A percentile compares a stretch with the other conserved stretches of the same genome.
Conservation (phyloP, 1,284 basidiomycete species). For the Pyrrhoderma lamaoense region DNA sequence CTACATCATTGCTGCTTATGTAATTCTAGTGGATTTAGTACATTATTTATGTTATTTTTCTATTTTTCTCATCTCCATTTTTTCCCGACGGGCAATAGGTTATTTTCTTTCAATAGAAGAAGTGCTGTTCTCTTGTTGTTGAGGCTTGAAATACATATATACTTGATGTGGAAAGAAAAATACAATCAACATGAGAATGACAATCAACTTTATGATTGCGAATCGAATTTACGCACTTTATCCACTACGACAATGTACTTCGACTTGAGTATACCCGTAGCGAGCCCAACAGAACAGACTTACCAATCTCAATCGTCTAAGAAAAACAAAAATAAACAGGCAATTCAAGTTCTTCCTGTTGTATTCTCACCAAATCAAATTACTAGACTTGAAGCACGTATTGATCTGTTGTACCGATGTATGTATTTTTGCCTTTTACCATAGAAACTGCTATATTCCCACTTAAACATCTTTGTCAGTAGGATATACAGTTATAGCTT, state of each 20-base stretch:
- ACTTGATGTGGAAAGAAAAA: too few species aligned
- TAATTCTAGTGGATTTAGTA: too few species aligned
- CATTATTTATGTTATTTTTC: too few species aligned
- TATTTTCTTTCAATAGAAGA: too few species aligned
- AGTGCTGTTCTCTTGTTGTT: not conserved
- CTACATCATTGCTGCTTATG: too few species aligned
- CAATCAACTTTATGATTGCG: not conserved
- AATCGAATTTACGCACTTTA: not conserved
- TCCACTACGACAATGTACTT: conserved; percentile 39
- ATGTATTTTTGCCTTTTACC: conserved; percentile 21
- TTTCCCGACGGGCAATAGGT: too few species aligned
- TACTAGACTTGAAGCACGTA: conserved; percentile 32
- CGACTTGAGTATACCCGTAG: conserved; percentile 50
- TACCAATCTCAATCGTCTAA: conserved; percentile 27
- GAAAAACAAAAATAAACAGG: conserved; percentile 42
- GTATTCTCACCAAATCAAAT: conserved; percentile 34
- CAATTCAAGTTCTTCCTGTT: conserved; percentile 20
- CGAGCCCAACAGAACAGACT: conserved; percentile 21
- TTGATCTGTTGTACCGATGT: conserved; percentile 42
- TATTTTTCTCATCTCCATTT: too few species aligned
- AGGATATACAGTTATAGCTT: conserved; percentile 70
- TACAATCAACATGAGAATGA: too few species aligned
- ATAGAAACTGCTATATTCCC: conserved; percentile 16
- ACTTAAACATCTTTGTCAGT: conserved; percentile 36
- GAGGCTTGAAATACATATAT: too few species aligned